Evolutionary conservation across 768 basidiomycete species (phyloP).

Genomic region (Podaxis sp.): DNA sequence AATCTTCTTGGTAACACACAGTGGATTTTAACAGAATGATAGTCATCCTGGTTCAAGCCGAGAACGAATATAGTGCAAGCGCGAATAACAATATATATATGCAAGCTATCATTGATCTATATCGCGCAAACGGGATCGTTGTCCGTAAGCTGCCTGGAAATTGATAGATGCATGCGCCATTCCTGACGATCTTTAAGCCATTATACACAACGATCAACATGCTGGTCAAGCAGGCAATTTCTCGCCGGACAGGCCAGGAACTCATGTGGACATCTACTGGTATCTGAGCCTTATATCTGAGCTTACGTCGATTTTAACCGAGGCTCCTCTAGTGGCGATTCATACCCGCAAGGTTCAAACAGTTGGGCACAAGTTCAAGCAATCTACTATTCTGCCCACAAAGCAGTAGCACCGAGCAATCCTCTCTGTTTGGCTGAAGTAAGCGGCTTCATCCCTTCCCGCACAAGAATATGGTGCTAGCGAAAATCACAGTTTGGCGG

Average conservation of each 20-base stretch:
- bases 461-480: background rate
- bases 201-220: conserved; percentile 51
- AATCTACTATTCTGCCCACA: conserved; percentile 45
- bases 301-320: background rate
- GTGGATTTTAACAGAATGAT: background rate
- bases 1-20: background rate
- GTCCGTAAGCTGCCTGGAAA: conserved; percentile 36
- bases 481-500: conserved; percentile 42
- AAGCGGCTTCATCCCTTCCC: background rate
- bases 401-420: conserved; percentile 42
- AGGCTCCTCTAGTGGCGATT: conserved; percentile 40
- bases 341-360: conserved; percentile 48
- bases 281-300: conserved; percentile 16
- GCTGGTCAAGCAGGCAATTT: conserved; percentile 47
- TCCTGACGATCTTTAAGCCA: conserved; percentile 31
- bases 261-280: conserved; percentile 52
- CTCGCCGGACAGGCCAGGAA: conserved; percentile 46
- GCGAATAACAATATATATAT: conserved; percentile 44
- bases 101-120: conserved; percentile 47
- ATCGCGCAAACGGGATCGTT: conserved; percentile 45
- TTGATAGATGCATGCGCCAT: background rate
- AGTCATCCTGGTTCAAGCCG: conserved; percentile 54
- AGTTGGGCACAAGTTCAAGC: conserved; percentile 51
- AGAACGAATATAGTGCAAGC: conserved; percentile 54
- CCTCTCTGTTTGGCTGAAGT: conserved; percentile 55